These are phyloP conservation scores for Alternaria sp. DNA, from an alignment of 2,329 filamentous ascomycete species.

Conservation along the genomic window DNA sequence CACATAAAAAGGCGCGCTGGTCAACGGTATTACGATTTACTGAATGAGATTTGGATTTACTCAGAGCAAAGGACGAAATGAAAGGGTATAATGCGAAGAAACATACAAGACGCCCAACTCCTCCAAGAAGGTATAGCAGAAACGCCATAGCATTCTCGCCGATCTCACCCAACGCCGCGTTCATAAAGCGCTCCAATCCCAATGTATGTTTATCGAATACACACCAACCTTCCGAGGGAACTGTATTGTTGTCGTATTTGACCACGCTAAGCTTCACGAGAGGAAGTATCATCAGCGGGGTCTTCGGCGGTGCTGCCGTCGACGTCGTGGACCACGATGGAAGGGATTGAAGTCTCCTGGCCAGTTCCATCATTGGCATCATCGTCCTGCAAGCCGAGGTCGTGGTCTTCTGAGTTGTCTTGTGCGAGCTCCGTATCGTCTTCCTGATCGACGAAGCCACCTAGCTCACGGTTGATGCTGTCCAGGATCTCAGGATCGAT, in stretches of 20 bases:
- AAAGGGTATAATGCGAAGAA: neutral
- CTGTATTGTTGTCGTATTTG: fast-evolving
- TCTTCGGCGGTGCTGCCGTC: neutral
- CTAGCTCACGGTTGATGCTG: neutral
- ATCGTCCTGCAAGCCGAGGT: neutral
- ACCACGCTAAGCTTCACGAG: neutral
- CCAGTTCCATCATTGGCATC: too few species aligned
- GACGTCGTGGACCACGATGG: neutral
- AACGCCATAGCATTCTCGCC: neutral
- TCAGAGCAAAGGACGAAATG: neutral
- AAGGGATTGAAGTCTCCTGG: neutral
- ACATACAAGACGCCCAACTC: neutral
- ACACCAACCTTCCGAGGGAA: fast-evolving
- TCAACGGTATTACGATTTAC: too few species aligned
- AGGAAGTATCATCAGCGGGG: neutral
- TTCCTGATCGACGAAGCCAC: neutral
- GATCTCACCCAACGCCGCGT: neutral
- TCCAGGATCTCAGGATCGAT: neutral
- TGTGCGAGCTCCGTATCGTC: too few species aligned
- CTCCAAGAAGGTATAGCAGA: neutral
- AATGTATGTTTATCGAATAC: neutral
- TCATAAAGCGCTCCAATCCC: fast-evolving
- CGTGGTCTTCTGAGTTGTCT: neutral
- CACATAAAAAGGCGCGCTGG: too few species aligned
- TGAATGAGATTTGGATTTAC: too few species aligned